These are phyloP conservation scores for Cucumis cinereus DNA, from an alignment of 306 rosid genomes.

Conservation along the genomic window DNA sequence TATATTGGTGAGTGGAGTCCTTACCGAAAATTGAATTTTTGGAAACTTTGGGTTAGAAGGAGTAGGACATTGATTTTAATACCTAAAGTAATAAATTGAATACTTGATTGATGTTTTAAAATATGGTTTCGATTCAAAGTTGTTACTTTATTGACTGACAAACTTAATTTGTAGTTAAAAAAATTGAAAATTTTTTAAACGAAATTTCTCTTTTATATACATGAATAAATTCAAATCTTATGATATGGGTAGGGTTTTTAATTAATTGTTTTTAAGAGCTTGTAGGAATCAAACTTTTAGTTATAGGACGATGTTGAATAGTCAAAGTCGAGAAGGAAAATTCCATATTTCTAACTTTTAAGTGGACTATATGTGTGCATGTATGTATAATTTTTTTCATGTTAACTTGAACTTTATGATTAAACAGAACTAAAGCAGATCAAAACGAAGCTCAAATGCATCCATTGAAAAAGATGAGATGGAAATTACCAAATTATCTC, in stretches of 20 bases:
- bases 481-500: too few relatives aligned
- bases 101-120: neutral
- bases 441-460: too few relatives aligned
- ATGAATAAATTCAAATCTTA: neutral
- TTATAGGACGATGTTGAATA: neutral
- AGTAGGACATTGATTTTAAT: neutral
- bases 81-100: neutral
- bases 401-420: too few relatives aligned
- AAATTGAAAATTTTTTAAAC: neutral
- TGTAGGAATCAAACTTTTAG: neutral
- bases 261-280: neutral
- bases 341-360: too few relatives aligned
- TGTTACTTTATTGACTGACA: neutral
- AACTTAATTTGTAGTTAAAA: neutral
- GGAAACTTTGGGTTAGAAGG: neutral
- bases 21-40: neutral
- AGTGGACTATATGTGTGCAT: too few relatives aligned
- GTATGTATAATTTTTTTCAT: too few relatives aligned
- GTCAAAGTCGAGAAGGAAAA: neutral
- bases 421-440: too few relatives aligned
- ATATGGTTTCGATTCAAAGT: neutral
- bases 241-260: neutral
- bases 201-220: neutral
- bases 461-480: too few relatives aligned
- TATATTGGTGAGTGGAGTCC: neutral